Evolutionary conservation across 169 alveolate genomes (phyloP).

Genomic region (Eimeria necatrix): DNA sequence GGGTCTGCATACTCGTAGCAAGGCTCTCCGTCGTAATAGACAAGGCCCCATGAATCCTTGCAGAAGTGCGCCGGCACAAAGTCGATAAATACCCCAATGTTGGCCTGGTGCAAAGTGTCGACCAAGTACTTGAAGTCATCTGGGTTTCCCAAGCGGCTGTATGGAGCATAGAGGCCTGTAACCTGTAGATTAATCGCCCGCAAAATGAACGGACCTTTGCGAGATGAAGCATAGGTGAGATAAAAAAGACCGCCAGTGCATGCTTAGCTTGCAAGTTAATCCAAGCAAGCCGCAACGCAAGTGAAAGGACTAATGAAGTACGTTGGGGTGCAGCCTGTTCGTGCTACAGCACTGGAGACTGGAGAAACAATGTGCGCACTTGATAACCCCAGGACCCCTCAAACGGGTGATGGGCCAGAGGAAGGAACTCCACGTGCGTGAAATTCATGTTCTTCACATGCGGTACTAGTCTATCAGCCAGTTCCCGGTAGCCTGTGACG

Average conservation of each 20-base stretch:
- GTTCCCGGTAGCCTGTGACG: constrained; percentile 83
- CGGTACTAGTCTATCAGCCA: constrained; percentile 86
- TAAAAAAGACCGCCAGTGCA: no score
- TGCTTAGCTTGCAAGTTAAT: no score
- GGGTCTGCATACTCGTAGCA: constrained; percentile 89
- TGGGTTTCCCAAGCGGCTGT: constrained; percentile 87
- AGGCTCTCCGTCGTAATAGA: constrained; percentile 86
- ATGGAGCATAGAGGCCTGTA: constrained; percentile 87
- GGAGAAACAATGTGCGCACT: constrained; percentile 39
- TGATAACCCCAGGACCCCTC: constrained; percentile 91
- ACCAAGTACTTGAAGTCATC: constrained; percentile 87
- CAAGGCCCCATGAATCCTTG: constrained; percentile 88
- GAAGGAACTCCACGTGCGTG: constrained; percentile 89
- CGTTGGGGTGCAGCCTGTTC: no score
- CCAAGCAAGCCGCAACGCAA: neutral
- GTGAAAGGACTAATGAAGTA: neutral
- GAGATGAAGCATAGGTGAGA: no score
- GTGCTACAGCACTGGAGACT: no score
- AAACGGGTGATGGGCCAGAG: constrained; percentile 88
- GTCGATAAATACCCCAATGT: constrained; percentile 87
- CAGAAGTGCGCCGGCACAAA: constrained; percentile 88
- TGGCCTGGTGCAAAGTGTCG: constrained; percentile 86
- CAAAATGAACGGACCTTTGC: no score
- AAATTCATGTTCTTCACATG: constrained; percentile 85
- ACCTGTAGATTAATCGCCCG: constrained; percentile 64